Evolutionary conservation across 2,329 filamentous ascomycete species (phyloP).

Genomic region (Alternaria tenuissima): DNA sequence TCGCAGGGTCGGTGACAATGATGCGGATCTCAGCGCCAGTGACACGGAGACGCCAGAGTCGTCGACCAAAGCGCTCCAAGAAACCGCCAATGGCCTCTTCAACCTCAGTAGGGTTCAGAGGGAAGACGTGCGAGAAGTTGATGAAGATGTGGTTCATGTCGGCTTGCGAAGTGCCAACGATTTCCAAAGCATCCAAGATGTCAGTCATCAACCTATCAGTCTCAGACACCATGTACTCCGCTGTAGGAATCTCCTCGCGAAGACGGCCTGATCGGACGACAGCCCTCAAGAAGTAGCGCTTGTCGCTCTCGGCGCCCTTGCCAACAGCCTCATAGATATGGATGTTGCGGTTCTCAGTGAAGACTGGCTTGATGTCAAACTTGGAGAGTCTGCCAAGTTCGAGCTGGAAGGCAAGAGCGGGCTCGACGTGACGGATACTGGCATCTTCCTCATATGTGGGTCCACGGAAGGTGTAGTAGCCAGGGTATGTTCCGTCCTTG

Average conservation of each 20-base stretch:
- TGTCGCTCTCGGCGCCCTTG: constrained; percentile 94
- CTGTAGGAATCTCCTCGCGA: constrained; percentile 96
- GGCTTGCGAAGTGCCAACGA: constrained; percentile 98
- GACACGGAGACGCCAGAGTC: constrained; percentile 95
- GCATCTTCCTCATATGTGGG: constrained; percentile 88
- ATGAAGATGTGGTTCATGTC: constrained; percentile 99
- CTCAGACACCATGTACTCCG: constrained; percentile 97
- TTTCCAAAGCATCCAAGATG: constrained; percentile 96
- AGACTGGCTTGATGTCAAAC: constrained; percentile 98
- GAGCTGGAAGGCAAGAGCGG: constrained; percentile 96
- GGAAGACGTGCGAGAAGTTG: constrained; percentile 98
- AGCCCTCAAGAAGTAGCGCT: constrained; percentile 97
- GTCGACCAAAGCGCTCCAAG: constrained; percentile 93
- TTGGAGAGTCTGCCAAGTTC: constrained; percentile 93
- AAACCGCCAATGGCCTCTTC: constrained; percentile 94
- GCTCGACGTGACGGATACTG: constrained; percentile 96
- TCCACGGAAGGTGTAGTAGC: constrained; percentile 98
- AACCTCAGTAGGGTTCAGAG: constrained; percentile 85
- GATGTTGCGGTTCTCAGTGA: constrained; percentile 98
- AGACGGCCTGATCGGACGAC: constrained; percentile 94
- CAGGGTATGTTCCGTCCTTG: constrained; percentile 92
- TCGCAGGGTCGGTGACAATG: constrained; percentile 89
- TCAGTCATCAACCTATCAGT: constrained; percentile 96
- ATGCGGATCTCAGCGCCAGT: constrained; percentile 98
- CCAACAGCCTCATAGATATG: constrained; percentile 98